phyloP scores from a whole-genome alignment of 2,329 filamentous ascomycete genomes.

The Proliferodiscus dingleyae region DNA sequence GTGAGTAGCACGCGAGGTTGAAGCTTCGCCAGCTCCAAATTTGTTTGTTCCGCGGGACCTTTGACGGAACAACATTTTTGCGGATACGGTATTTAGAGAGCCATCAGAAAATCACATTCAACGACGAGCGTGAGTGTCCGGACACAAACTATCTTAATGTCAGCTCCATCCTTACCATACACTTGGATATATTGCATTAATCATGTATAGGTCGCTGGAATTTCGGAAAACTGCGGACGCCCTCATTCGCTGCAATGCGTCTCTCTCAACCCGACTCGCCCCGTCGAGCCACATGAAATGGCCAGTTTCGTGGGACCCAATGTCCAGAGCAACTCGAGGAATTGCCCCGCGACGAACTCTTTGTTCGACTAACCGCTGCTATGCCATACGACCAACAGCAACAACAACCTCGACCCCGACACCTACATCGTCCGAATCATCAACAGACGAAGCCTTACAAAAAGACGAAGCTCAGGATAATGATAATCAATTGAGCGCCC shows the following conservation, averaged over 20 bases:
- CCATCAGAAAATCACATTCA: too few relatives aligned
- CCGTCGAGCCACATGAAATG: constrained; percentile 22
- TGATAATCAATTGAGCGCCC: background rate
- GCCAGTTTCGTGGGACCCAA: constrained; percentile 12
- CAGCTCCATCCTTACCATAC: too few relatives aligned
- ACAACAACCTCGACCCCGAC: constrained; percentile 5
- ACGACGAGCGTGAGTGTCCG: too few relatives aligned
- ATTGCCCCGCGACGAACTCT: constrained; percentile 8
- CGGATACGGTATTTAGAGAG: background rate
- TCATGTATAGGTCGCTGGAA: constrained; percentile 27
- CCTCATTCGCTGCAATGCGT: constrained; percentile 27
- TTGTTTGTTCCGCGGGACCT: too few relatives aligned
- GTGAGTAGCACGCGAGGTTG: constrained; percentile 3
- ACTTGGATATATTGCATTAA: constrained; percentile 12
- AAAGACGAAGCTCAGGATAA: background rate
- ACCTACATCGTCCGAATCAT: background rate
- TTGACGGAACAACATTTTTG: background rate
- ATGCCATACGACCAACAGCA: constrained; percentile 8
- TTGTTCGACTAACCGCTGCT: constrained; percentile 2
- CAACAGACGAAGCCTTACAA: background rate
- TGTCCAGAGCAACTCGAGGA: constrained; percentile 5
- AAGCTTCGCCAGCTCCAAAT: too few relatives aligned
- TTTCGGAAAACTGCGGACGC: constrained; percentile 30
- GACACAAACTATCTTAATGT: too few relatives aligned
- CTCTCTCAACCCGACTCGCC: constrained; percentile 25